Base-by-base conservation (phyloP, 805 yeast genomes). In the Saccharomycopsis sp. region DNA sequence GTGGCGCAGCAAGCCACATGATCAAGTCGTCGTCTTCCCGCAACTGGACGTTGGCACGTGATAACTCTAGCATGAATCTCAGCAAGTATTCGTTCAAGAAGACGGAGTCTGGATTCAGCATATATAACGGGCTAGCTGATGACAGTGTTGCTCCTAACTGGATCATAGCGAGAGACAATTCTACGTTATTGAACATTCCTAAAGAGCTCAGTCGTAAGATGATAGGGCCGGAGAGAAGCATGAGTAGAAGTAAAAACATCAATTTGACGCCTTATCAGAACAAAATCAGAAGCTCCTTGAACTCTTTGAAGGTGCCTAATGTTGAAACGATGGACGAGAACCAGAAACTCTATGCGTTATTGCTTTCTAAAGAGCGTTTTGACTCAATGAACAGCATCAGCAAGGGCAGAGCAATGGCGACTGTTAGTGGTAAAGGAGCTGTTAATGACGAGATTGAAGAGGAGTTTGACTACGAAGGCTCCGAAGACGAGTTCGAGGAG, bases 121-220 rank as follows among this genome's bases (percentile, higher is more conserved):
- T 62, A 14, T 59, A 59, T 20, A 59, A 59, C 50, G 63, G 57
- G n/a, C 35, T 57, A 17, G 56, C 54, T 23, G 63, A 60, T 49
- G 63, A 60, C 2, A 47, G 59, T 17, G 54, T 49, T 12, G 58
- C 62, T 8, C 63, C 63, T n/a, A 62, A 62, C 42, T 62, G 64
- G 64, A 58, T 60, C 44, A 60, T 62, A 41, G 62, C 63, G 1
- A 42, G 64, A 47, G 63, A 62, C 19, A 62, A 60, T 51, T 60
- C 63, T 2, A 58, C 64, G 8, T 54, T 62, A 25, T 29, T 58
- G 24, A 62, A 60, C 44, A 60, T 62, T 52, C 60, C 61, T 14
- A 54, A 57, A 23, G 63, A 60, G 24, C 41, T 55, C 23, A 58
- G 56, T 19, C 49, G 29, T n/a, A 49, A 54, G n/a, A 58, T 55